phyloP scores from a whole-genome alignment of 768 basidiomycete genomes.

The Daedaleopsis nitida region DNA sequence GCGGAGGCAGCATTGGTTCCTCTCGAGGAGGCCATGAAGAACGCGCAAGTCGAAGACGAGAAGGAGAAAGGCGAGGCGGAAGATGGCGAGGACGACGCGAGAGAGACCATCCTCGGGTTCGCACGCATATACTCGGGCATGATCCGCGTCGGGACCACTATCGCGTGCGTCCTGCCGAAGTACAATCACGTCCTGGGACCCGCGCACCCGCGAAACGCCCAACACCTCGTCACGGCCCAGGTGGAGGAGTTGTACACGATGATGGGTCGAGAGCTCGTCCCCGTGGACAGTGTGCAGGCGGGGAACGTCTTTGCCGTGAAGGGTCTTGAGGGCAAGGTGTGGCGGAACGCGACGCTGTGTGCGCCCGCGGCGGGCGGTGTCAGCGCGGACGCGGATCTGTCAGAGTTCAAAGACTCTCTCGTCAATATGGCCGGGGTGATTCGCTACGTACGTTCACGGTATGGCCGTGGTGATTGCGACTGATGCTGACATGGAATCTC shows the following conservation, averaged over 20 bases:
- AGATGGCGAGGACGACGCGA: slow-evolving; percentile 32
- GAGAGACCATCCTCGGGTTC: slow-evolving; percentile 86
- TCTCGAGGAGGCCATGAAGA: slow-evolving; percentile 23
- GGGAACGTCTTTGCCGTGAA: slow-evolving; percentile 94
- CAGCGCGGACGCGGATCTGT: slow-evolving; percentile 32
- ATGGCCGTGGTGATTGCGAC: background rate
- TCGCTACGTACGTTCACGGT: slow-evolving; percentile 50
- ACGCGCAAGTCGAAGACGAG: slow-evolving; percentile 24
- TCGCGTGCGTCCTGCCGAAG: slow-evolving; percentile 86
- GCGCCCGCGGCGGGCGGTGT: slow-evolving; percentile 54
- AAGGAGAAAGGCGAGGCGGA: slow-evolving; percentile 11
- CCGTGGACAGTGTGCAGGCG: slow-evolving; percentile 79
- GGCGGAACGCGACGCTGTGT: slow-evolving; percentile 90
- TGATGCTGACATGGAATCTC: background rate
- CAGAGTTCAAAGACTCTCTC: slow-evolving; percentile 51
- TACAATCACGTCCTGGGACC: slow-evolving; percentile 68
- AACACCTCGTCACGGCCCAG: slow-evolving; percentile 58
- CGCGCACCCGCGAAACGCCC: slow-evolving; percentile 65
- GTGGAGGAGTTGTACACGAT: slow-evolving; percentile 87
- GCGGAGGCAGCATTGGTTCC: slow-evolving; percentile 12
- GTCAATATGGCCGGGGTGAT: slow-evolving; percentile 79
- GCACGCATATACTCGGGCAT: slow-evolving; percentile 92
- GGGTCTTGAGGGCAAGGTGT: slow-evolving; percentile 88
- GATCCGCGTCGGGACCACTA: slow-evolving; percentile 58
- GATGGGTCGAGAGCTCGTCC: slow-evolving; percentile 96